A percentile compares a stretch with the other conserved stretches of the same genome.
Evolutionary conservation across 495 filamentous ascomycete species (phyloP).

Genomic region (Podospora tetraspora): DNA sequence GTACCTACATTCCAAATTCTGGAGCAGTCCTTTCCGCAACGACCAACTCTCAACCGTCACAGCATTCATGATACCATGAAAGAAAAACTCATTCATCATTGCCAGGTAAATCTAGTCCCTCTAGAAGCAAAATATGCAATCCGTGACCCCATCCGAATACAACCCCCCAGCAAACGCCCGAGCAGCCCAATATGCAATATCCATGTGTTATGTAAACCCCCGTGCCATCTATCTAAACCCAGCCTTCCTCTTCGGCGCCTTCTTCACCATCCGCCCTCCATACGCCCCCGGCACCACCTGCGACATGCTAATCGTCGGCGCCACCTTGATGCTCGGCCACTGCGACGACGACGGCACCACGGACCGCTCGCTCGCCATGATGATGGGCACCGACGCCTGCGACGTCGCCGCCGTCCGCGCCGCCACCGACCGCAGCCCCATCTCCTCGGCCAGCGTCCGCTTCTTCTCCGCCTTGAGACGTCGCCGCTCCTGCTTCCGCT

Average conservation of each 20-base stretch:
- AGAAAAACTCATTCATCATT: background rate
- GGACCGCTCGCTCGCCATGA: slow-evolving; percentile 1
- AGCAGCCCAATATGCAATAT: slow-evolving; percentile 1
- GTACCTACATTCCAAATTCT: background rate
- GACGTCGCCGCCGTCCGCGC: background rate
- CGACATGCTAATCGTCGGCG: slow-evolving; percentile 15
- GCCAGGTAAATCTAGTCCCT: background rate
- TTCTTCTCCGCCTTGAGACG: slow-evolving; percentile 2
- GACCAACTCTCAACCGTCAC: background rate
- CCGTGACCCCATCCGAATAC: background rate
- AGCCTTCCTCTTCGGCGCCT: slow-evolving; percentile 18
- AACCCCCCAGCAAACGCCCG: background rate
- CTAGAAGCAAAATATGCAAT: background rate
- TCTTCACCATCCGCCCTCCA: slow-evolving; percentile 15
- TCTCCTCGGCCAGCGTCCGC: slow-evolving; percentile 1
- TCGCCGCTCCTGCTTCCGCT: background rate
- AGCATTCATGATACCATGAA: background rate
- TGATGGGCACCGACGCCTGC: background rate
- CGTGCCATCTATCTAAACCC: slow-evolving; percentile 14
- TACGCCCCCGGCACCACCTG: slow-evolving; percentile 19
- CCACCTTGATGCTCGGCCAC: slow-evolving; percentile 3
- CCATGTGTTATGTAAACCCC: background rate
- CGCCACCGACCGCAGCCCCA: background rate
- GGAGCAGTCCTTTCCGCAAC: background rate
- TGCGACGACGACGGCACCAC: slow-evolving; percentile 2